Percentiles rank a stretch among this genome's conserved stretches.
phyloP scores from a whole-genome alignment of 2,329 filamentous ascomycete species.

The Lasiodiplodia sp. region DNA sequence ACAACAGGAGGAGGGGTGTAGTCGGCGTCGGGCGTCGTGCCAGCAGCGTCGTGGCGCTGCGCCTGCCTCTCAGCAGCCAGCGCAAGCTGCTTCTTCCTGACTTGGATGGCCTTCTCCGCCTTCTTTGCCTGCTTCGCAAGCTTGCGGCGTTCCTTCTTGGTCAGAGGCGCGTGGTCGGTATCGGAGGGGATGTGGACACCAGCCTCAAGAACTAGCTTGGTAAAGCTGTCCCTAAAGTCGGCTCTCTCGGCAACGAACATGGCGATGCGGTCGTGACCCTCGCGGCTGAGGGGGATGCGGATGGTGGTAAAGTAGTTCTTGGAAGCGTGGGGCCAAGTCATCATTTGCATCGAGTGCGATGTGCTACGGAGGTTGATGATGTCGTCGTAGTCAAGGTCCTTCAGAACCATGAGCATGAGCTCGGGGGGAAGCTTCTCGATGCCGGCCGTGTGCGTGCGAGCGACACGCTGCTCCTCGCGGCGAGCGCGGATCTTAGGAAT shows the following conservation, averaged over 20 bases:
- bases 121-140: background rate
- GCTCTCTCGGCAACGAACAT: background rate
- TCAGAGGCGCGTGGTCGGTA: background rate
- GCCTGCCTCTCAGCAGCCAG: background rate
- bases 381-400: background rate
- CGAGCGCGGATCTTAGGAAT: too few relatives aligned
- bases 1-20: background rate
- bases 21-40: background rate
- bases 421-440: background rate
- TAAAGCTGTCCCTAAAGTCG: background rate
- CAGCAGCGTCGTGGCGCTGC: background rate
- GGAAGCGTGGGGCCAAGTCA: background rate
- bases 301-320: background rate
- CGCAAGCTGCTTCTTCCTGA: background rate
- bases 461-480: background rate
- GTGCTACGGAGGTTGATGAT: background rate
- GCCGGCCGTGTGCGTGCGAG: background rate
- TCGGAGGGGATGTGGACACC: background rate
- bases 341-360: background rate
- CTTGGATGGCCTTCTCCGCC: background rate
- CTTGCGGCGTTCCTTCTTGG: background rate
- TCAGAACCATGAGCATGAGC: background rate
- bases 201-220: background rate
- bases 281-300: background rate
- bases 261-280: background rate